Evolutionary conservation across 2,329 filamentous ascomycete species (phyloP).

Genomic region (Sporothrix luriei): DNA sequence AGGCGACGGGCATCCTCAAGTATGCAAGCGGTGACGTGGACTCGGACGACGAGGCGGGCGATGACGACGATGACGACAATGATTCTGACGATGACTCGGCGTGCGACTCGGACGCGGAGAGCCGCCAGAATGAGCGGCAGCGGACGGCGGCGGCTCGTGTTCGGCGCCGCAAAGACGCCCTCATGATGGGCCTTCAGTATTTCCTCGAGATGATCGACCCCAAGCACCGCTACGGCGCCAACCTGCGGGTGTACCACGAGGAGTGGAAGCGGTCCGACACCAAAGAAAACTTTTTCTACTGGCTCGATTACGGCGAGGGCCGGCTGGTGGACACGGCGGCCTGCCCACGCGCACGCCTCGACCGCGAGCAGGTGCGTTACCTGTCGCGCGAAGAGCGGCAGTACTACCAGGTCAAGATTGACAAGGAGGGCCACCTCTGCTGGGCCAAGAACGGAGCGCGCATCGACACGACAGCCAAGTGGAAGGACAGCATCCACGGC

Average conservation of each 20-base stretch:
- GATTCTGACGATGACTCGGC: conserved; percentile 9
- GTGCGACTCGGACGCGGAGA: conserved; percentile 37
- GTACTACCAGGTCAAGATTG: conserved; percentile 77
- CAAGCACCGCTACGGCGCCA: conserved; percentile 85
- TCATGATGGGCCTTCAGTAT: conserved; percentile 82
- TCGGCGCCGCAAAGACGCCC: conserved; percentile 66
- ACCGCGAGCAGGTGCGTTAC: conserved; percentile 80
- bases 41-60: conserved; percentile 39
- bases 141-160: conserved; percentile 54
- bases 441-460: conserved; percentile 82
- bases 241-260: conserved; percentile 77
- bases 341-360: conserved; percentile 73
- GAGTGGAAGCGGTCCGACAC: conserved; percentile 79
- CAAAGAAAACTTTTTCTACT: conserved; percentile 89
- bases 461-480: conserved; percentile 75
- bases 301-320: conserved; percentile 83
- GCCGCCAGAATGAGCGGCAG: conserved; percentile 46
- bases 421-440: conserved; percentile 72
- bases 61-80: conserved; percentile 20
- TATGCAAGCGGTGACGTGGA: conserved; percentile 61
- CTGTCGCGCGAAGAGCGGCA: conserved; percentile 78
- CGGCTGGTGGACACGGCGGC: conserved; percentile 67
- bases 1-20: conserved; percentile 68
- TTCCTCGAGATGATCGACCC: conserved; percentile 83
- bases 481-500: conserved; percentile 77